Conservation (phyloP, 805 yeast genomes). For the Martiniozyma abietophila region DNA sequence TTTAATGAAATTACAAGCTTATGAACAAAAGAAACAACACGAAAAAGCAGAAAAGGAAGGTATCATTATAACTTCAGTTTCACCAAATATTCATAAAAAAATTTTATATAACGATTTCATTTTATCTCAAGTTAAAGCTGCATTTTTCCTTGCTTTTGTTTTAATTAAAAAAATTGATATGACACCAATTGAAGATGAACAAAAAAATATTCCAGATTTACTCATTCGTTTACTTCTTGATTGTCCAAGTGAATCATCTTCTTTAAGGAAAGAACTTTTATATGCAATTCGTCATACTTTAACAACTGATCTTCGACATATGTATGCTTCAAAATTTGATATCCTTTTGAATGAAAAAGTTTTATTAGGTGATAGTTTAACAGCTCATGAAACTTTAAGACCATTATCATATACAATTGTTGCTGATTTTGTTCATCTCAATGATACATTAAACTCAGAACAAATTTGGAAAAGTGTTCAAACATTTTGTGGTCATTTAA, state of each 20-base stretch:
- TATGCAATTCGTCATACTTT: conserved; percentile 95
- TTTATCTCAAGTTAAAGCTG: conserved; percentile 90
- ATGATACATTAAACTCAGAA: conserved; percentile 69
- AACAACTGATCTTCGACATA: conserved; percentile 74
- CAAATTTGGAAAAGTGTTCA: conserved; percentile 84
- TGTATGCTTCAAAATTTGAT: conserved; percentile 81
- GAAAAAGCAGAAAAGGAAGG: conserved; percentile 46
- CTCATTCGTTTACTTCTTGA: conserved; percentile 82
- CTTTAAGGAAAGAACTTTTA: conserved; percentile 83
- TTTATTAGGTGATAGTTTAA: conserved; percentile 85
- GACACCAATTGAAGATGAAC: conserved; percentile 48
- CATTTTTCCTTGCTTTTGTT: conserved; percentile 88
- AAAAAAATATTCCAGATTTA: conserved; percentile 71
- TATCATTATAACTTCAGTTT: conserved; percentile 56
- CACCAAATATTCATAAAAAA: conserved; percentile 68
- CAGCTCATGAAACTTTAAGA: conserved; percentile 80
- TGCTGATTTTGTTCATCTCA: conserved; percentile 91
- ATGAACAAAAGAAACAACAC: conserved; percentile 65
- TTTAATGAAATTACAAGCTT: conserved; percentile 68
- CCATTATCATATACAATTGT: conserved; percentile 93
- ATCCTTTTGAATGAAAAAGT: conserved; percentile 78
- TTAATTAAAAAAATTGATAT: conserved; percentile 77
- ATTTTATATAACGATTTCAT: conserved; percentile 81
- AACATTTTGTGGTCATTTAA: conserved; percentile 70
- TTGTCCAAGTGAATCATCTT: conserved; percentile 87